Conservation (phyloP, 768 basidiomycete species). For the Coprinopsis cinerea region DNA sequence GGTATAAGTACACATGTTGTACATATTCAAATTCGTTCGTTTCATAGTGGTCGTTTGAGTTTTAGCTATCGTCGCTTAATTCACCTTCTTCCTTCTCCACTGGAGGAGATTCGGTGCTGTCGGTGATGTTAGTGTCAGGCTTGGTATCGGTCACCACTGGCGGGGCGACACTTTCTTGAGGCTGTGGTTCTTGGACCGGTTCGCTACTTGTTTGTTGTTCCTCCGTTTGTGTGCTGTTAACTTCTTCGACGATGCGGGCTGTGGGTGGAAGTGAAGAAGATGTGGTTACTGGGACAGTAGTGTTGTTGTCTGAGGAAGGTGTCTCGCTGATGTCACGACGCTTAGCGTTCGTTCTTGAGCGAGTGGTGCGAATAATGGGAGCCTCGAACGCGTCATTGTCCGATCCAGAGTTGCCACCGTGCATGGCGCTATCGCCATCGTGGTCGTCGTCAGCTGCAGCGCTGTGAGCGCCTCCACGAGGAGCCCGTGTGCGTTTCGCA, state of each 20-base stretch:
- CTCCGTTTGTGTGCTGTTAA: too few relatives aligned
- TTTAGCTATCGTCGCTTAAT: conserved; percentile 35
- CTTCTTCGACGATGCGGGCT: too few relatives aligned
- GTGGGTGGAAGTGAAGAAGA: too few relatives aligned
- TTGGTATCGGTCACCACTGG: too few relatives aligned
- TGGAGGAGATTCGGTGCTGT: too few relatives aligned
- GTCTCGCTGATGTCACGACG: conserved; percentile 7
- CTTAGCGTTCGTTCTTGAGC: conserved; percentile 1
- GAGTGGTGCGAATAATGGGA: not conserved
- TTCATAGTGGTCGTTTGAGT: too few relatives aligned
- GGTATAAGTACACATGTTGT: not conserved
- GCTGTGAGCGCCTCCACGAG: conserved; percentile 34
- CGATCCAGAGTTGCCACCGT: conserved; percentile 11
- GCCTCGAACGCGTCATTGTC: conserved; percentile 4
- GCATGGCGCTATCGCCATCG: conserved; percentile 20
- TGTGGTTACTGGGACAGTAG: too few relatives aligned
- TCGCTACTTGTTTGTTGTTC: not conserved
- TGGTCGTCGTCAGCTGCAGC: conserved; percentile 38
- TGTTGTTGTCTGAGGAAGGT: not conserved
- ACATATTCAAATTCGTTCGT: not conserved
- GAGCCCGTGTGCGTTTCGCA: conserved; percentile 57
- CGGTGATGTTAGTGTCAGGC: conserved; percentile 10
- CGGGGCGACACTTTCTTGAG: too few relatives aligned
- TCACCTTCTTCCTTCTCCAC: conserved; percentile 36
- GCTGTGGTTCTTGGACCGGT: not conserved